Evolutionary conservation across 2,329 filamentous ascomycete species (phyloP).

Genomic region (Coniella lustricola): DNA sequence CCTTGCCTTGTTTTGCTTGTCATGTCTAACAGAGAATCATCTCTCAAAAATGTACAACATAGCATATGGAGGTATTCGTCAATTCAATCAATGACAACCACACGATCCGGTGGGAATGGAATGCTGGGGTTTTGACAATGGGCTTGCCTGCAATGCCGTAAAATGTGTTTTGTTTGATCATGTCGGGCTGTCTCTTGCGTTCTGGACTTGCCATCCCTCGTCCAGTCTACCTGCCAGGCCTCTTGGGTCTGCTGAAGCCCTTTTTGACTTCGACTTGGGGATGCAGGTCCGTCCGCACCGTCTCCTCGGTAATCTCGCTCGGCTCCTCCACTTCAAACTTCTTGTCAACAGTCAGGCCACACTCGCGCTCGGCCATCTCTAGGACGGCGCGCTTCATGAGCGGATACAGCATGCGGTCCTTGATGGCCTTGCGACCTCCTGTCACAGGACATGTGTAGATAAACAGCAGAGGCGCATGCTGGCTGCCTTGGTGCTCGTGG

Average conservation of each 20-base stretch:
- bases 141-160: background rate
- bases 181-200: too few relatives aligned
- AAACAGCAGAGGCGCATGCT: conserved; percentile 61
- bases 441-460: conserved; percentile 74
- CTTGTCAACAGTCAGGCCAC: conserved; percentile 61
- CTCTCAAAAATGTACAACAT: background rate
- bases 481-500: conserved; percentile 46
- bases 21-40: background rate
- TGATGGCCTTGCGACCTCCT: conserved; percentile 60
- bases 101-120: too few relatives aligned
- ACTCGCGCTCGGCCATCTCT: conserved; percentile 56
- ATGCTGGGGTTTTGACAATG: background rate
- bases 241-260: conserved; percentile 71
- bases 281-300: conserved; percentile 60
- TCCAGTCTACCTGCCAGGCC: conserved; percentile 54
- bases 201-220: too few relatives aligned
- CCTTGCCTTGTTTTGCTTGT: too few relatives aligned
- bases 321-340: conserved; percentile 63
- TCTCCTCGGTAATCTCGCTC: conserved; percentile 61
- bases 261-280: conserved; percentile 59
- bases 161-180: background rate
- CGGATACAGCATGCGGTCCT: conserved; percentile 80
- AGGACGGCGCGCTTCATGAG: conserved; percentile 62
- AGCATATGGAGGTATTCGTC: background rate
- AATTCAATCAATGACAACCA: background rate